Conservation (phyloP, 169 alveolate species). For the Amoebophrya sp. region DNA sequence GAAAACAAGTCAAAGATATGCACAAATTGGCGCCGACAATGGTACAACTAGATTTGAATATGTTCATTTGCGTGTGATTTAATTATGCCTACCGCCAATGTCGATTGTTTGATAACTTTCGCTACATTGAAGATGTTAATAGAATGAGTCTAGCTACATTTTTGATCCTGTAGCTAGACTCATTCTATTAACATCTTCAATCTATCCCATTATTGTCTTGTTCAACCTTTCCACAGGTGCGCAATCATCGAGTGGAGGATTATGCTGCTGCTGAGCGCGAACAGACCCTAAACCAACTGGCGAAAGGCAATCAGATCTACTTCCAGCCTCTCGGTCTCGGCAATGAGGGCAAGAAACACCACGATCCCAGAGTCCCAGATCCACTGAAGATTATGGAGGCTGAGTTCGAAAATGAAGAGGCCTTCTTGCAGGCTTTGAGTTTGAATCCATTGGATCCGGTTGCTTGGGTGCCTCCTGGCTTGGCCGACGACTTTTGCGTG, state of each 20-base stretch:
- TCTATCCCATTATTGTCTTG: too few relatives aligned
- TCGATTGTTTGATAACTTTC: too few relatives aligned
- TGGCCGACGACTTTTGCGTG: background rate
- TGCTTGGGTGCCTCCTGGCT: background rate
- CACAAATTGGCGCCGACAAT: background rate
- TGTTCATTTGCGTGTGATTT: too few relatives aligned
- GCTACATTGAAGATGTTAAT: too few relatives aligned
- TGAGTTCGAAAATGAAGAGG: background rate
- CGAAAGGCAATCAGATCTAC: background rate
- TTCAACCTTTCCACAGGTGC: too few relatives aligned
- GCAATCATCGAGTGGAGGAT: too few relatives aligned
- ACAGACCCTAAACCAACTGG: background rate
- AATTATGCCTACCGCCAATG: too few relatives aligned
- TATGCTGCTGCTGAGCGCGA: background rate
- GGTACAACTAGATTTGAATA: too few relatives aligned
- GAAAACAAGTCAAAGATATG: background rate
- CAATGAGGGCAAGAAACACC: background rate
- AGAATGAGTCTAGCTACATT: too few relatives aligned
- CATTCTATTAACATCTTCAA: too few relatives aligned
- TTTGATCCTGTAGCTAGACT: too few relatives aligned
- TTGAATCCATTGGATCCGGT: background rate
- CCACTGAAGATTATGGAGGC: background rate
- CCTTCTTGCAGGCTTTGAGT: background rate
- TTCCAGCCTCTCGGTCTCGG: background rate
- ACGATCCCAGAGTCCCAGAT: background rate